Base-by-base conservation (phyloP, 2,329 filamentous ascomycete genomes). In the Ophioceras dolichostomum region DNA sequence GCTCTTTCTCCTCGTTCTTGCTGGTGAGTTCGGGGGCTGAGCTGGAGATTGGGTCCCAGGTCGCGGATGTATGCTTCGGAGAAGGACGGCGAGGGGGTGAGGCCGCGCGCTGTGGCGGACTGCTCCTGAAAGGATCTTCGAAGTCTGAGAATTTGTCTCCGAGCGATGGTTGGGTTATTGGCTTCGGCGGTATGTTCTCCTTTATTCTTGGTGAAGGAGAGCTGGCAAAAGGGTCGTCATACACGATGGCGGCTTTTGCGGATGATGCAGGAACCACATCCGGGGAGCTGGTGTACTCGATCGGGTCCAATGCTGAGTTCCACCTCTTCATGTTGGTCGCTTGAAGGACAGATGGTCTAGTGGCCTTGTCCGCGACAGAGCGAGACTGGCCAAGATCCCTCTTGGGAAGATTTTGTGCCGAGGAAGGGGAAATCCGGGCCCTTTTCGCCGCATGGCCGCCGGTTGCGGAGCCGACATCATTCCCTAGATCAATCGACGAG, bases 1-100 rank as follows among this genome's bases (percentile, higher is more conserved):
- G n/a, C n/a, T n/a, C n/a, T n/a, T n/a, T n/a, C n/a, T n/a, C n/a
- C 12, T 4, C 41, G 37, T 5, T 49, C 40, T 7, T 48, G 38
- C 33, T 36, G 2, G 24, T 39, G 3, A 40, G 39, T 32, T 69
- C 61, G 1, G 67, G 68, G 4, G 66, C 67, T 1, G 66, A 71
- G 47, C 68, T 73, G 0, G 68, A 72, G 36, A 71, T 71, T 0
- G 65, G 67, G 45, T 70, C 66, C 65, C 65, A 69, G 1, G 53
- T 51, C 3, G 48, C 49, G 4, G 50, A 46, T 16, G 47, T 39
- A n/a, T n/a, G n/a, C 32, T 44, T 57, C 5, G 49, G 40, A 5
- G 45, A 32, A 13, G 41, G 49, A 2, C 39, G 16, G 5, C 12
- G 16, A 10, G 29, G 29, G 12, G 29, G 29, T 4, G 14, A 32